phyloP scores from a whole-genome alignment of 2,329 filamentous ascomycete genomes.

The Acrocalymma vagum region DNA sequence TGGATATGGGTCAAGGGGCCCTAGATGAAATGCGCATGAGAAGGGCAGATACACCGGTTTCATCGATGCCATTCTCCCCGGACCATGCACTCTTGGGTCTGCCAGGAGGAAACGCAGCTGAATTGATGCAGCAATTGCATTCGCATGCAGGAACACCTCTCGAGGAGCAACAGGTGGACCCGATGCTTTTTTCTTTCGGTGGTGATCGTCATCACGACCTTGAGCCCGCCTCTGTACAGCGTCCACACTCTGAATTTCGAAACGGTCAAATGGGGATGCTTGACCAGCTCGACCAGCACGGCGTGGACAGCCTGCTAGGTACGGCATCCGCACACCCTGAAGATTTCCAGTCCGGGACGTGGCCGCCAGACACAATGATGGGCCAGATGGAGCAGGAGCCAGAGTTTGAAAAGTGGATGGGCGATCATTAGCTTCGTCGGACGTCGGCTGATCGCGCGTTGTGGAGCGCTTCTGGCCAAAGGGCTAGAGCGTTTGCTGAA shows the following conservation, averaged over 20 bases:
- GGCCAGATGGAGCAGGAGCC: slow-evolving; percentile 49
- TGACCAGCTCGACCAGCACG: slow-evolving; percentile 34
- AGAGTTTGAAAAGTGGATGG: slow-evolving; percentile 59
- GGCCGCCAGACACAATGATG: slow-evolving; percentile 46
- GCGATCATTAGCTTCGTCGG: slow-evolving; percentile 28
- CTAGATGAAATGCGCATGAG: slow-evolving; percentile 53
- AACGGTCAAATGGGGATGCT: slow-evolving; percentile 43
- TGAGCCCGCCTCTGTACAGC: slow-evolving; percentile 25
- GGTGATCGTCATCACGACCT: slow-evolving; percentile 31
- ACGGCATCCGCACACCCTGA: slow-evolving; percentile 29
- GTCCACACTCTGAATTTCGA: slow-evolving; percentile 35
- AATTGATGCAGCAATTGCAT: slow-evolving; percentile 45
- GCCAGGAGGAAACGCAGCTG: slow-evolving; percentile 49
- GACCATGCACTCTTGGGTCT: slow-evolving; percentile 45
- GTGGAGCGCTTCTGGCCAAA: background rate
- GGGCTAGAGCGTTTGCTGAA: too few species aligned
- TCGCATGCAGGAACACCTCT: slow-evolving; percentile 36
- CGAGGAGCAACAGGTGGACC: slow-evolving; percentile 49
- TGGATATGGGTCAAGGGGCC: slow-evolving; percentile 31
- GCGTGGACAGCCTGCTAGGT: slow-evolving; percentile 36
- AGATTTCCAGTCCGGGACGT: slow-evolving; percentile 42
- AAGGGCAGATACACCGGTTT: slow-evolving; percentile 43
- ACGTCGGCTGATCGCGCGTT: slow-evolving; percentile 7
- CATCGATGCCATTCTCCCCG: slow-evolving; percentile 39
- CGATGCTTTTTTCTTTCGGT: slow-evolving; percentile 51